Evolutionary conservation across 169 alveolate genomes (phyloP).

Genomic region (Cryptosporidium sp.): DNA sequence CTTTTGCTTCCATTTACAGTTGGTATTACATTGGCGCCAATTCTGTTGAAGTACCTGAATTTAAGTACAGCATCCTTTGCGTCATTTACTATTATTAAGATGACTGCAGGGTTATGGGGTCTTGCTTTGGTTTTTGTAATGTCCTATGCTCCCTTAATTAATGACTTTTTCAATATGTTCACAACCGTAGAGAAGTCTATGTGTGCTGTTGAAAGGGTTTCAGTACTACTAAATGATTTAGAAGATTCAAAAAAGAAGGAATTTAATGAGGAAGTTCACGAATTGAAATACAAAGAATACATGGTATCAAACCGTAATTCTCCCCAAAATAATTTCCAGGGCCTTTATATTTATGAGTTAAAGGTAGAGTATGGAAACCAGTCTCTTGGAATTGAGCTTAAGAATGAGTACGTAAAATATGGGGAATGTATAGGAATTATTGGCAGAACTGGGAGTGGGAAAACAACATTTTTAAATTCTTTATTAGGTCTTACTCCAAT

Average conservation of each 20-base stretch:
- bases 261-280: constrained; percentile 29
- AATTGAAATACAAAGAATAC: background rate
- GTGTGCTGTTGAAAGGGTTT: constrained; percentile 72
- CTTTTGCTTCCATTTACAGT: constrained; percentile 70
- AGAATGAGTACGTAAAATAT: constrained; percentile 22
- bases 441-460: constrained; percentile 73
- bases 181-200: constrained; percentile 66
- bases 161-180: constrained; percentile 32
- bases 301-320: background rate
- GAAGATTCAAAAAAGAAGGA: constrained; percentile 18
- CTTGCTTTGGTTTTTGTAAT: constrained; percentile 54
- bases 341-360: constrained; percentile 37
- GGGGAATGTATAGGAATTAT: constrained; percentile 71
- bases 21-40: constrained; percentile 51
- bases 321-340: background rate
- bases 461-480: constrained; percentile 59
- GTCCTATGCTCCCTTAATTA: constrained; percentile 67
- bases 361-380: constrained; percentile 39
- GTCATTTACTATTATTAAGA: background rate
- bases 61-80: constrained; percentile 1
- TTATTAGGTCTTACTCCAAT: constrained; percentile 53
- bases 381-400: constrained; percentile 54
- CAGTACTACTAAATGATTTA: constrained; percentile 42
- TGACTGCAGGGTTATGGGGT: constrained; percentile 70
- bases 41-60: constrained; percentile 17